Base-by-base conservation (phyloP, 1,284 basidiomycete species). In the Trametes pubescens region DNA sequence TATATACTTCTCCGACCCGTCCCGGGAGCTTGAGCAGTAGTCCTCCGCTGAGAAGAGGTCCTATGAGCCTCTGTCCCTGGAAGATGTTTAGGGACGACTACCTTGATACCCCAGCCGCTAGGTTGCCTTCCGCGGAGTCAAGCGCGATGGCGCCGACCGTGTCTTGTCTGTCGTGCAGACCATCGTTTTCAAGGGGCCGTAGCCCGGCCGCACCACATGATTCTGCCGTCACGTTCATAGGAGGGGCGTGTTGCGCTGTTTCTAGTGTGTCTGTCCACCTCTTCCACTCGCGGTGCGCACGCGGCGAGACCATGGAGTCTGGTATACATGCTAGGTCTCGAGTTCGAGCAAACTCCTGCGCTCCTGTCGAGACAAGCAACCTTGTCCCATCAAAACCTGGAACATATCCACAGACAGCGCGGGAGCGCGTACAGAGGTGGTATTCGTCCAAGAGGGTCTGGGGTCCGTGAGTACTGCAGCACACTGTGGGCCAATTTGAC, bases 51-150 rank as follows among this genome's bases (percentile, higher is more conserved):
- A 43, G 37, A 38, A 22, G 55, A 32, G 59, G 37, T 61, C 57
- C 52, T 26, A 22, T 61, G 26, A 64, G 44, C n/a, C 22, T 35
- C 37, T 18, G 21, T 4, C 37, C 22, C 14, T 2, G 24, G 22
- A 29, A 24, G 16, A 46, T 37, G 1, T 16, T 32, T 26, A 6
- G 8, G 38, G 21, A 24, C 14, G 4, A 24, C 7, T 61, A 88
- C 90, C 90, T 92, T 22, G 92, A 93, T 29, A 93, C 91, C 4
- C 91, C 91, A 24, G 90, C 86, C 21, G 89, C 86, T 57, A 87
- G 70, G 21, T 79, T 78, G 4, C 79, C 81, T 0, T 71, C 71
- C 2, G 66, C 59, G n/a, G n/a, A n/a, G 64, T 83, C 80, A 74
- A 82, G 86, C 14, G 79, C 84, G 44, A 92, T 79, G 18, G 90